Conservation (phyloP, 116 monocot species). For the Dioscorea cayenensis region DNA sequence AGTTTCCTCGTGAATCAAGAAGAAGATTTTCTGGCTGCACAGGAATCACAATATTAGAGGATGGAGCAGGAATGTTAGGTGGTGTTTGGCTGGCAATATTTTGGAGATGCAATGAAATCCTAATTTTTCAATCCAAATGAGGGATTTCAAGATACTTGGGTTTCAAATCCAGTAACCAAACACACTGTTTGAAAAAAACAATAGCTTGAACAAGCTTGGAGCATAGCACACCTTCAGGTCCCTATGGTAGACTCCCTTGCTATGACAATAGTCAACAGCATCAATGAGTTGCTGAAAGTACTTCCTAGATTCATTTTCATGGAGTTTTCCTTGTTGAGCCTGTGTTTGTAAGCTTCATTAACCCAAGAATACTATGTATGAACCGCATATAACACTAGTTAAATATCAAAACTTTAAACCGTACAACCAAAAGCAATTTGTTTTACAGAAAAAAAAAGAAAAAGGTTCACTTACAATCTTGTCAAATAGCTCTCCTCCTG, state of each 20-base stretch:
- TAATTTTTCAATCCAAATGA: too few relatives aligned
- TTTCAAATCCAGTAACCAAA: background rate
- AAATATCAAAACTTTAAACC: background rate
- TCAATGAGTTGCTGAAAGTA: conserved; percentile 79
- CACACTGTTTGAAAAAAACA: background rate
- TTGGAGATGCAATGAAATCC: too few relatives aligned
- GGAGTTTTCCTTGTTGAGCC: conserved; percentile 58
- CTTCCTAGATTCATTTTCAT: conserved; percentile 39
- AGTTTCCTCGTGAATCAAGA: conserved; percentile 68
- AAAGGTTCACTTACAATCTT: conserved; percentile 50
- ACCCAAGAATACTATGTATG: background rate
- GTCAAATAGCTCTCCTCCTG: conserved; percentile 83
- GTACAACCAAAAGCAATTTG: background rate
- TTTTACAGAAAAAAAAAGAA: background rate
- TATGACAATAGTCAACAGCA: conserved; percentile 68
- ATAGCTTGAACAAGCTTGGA: background rate
- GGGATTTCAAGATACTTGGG: background rate
- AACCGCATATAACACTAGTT: too few relatives aligned
- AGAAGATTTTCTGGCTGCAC: conserved; percentile 90
- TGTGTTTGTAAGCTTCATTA: background rate
- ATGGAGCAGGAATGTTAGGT: background rate
- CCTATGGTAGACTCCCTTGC: conserved; percentile 66
- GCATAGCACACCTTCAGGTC: conserved; percentile 54
- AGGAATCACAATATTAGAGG: conserved; percentile 15
- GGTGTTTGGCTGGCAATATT: too few relatives aligned